Conservation (phyloP, 768 basidiomycete species). For the Chalciporus sphaerocephalus region DNA sequence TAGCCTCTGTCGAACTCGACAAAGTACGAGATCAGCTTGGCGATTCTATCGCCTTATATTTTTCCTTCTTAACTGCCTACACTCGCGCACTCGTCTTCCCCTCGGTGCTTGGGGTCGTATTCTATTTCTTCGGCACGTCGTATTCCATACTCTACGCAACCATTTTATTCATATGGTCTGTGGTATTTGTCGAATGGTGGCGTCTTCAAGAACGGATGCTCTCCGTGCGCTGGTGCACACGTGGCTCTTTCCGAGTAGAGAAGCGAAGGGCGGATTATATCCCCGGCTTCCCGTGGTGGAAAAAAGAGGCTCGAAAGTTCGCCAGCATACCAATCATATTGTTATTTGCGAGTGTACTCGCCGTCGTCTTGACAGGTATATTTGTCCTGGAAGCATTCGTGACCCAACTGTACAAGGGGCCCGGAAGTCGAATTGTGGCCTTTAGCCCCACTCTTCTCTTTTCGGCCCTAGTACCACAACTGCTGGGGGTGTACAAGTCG, state of each 20-base stretch:
- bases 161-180: conserved; percentile 77
- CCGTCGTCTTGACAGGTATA: conserved; percentile 69
- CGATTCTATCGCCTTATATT: conserved; percentile 81
- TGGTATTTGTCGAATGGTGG: conserved; percentile 91
- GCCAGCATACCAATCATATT: conserved; percentile 70
- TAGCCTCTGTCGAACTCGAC: conserved; percentile 61
- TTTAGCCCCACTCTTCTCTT: conserved; percentile 84
- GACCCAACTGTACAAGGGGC: conserved; percentile 81
- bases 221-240: conserved; percentile 78
- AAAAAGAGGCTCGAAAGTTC: conserved; percentile 61
- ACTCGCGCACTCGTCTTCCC: conserved; percentile 76
- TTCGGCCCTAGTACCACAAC: conserved; percentile 70
- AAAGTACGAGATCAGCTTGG: conserved; percentile 79
- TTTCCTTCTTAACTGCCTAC: conserved; percentile 82
- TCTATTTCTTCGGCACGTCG: conserved; percentile 64
- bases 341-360: conserved; percentile 66
- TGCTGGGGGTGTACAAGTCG: conserved; percentile 68
- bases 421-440: conserved; percentile 68
- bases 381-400: conserved; percentile 91
- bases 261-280: conserved; percentile 59
- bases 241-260: conserved; percentile 73
- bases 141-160: conserved; percentile 78
- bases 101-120: conserved; percentile 61
- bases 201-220: conserved; percentile 78
- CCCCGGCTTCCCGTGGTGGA: conserved; percentile 66